Evolutionary conservation across 192 early-diverging fungal genomes (phyloP).

Genomic region (Umbelopsis ramanniana): DNA sequence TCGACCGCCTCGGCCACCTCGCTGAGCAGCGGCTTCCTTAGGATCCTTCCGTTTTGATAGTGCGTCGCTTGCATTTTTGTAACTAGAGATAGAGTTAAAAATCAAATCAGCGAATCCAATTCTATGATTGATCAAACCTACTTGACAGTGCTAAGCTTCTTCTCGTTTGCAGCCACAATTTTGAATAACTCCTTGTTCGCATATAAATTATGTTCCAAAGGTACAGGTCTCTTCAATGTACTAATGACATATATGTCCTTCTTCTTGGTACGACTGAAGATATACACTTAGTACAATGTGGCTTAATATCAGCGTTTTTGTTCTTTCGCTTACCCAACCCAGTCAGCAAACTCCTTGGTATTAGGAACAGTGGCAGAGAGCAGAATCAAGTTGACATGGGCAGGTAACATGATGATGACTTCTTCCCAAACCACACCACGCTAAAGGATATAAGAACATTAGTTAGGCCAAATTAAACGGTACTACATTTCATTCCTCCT

Average conservation of each 20-base stretch:
- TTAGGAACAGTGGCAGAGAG: conserved; percentile 98
- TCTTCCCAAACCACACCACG: conserved; percentile 99
- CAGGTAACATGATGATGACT: conserved; percentile 98
- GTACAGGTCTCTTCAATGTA: conserved; percentile 90
- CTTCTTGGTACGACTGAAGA: conserved; percentile 86
- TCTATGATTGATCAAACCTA: conserved; percentile 43
- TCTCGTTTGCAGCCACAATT: conserved; percentile 83
- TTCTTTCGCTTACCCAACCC: conserved; percentile 81
- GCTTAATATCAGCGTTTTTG: not conserved
- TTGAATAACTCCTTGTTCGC: conserved; percentile 85
- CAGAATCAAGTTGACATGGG: conserved; percentile 93
- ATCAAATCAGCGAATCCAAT: not conserved
- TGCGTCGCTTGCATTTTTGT: conserved; percentile 77
- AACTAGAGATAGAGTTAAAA: conserved; percentile 40
- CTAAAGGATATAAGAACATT: conserved; percentile 33
- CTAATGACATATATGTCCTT: conserved; percentile 98
- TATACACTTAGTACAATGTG: not conserved
- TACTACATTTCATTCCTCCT: not conserved
- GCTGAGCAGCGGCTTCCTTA: conserved; percentile 41
- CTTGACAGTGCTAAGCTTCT: conserved; percentile 52
- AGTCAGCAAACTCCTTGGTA: conserved; percentile 98
- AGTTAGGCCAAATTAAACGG: not conserved
- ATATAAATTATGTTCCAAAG: conserved; percentile 93
- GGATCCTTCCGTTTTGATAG: conserved; percentile 64
- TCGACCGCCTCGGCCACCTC: conserved; percentile 52